Evolutionary conservation across 2,329 filamentous ascomycete species (phyloP).

Genomic region (Aspergillus brunneoviolaceus): DNA sequence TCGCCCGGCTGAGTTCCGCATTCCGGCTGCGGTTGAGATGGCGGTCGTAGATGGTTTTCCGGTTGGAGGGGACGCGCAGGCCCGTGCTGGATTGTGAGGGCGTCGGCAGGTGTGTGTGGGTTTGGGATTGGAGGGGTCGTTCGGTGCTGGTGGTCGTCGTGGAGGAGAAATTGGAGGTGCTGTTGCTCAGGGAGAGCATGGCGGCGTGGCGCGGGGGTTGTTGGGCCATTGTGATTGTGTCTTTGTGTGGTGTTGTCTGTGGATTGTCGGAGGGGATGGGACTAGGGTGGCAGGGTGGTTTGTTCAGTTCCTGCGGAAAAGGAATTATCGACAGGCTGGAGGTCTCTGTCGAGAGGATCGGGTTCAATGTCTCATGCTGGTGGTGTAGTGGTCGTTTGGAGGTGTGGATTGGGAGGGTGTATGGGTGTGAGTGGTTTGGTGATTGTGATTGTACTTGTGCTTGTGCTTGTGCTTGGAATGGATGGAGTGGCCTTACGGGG

Average conservation of each 20-base stretch:
- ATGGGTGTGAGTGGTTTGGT: neutral
- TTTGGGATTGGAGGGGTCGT: constrained; percentile 17
- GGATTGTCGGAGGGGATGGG: neutral
- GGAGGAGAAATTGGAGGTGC: constrained; percentile 21
- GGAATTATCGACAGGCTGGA: too few species aligned
- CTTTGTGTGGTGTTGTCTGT: neutral
- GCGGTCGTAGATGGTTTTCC: constrained; percentile 97
- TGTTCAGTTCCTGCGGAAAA: neutral
- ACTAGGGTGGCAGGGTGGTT: neutral
- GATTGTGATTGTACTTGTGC: neutral
- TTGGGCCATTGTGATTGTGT: constrained; percentile 27
- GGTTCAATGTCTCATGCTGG: neutral
- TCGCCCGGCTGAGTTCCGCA: constrained; percentile 84
- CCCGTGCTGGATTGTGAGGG: constrained; percentile 50
- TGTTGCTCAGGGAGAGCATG: constrained; percentile 35
- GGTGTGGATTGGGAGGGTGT: too few species aligned
- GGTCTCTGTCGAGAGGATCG: too few species aligned
- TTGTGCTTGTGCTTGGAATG: neutral
- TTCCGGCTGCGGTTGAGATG: constrained; percentile 87
- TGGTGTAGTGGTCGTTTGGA: neutral
- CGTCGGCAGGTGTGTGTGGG: constrained; percentile 47
- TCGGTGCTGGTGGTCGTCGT: constrained; percentile 20
- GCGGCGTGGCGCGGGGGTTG: constrained; percentile 31
- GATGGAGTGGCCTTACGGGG: constrained; percentile 12
- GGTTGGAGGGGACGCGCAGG: constrained; percentile 84